Conservation (phyloP, 352 stramenopile genomes). For the Globisporangium echinulatum region DNA sequence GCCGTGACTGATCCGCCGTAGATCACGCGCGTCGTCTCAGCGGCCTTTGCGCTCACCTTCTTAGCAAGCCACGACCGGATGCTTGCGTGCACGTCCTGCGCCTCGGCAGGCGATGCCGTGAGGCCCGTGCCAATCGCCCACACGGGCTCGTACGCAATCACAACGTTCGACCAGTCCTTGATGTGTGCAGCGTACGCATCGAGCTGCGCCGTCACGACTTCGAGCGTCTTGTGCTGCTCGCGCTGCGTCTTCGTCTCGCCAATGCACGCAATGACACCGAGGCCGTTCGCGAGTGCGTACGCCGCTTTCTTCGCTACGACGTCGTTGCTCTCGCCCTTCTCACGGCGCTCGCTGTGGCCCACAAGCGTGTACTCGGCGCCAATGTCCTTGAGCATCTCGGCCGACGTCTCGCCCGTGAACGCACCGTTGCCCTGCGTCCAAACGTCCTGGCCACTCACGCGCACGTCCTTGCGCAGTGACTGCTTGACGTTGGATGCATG, state of each 20-base stretch:
- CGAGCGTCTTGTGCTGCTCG: constrained; percentile 90
- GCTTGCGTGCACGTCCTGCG: constrained; percentile 94
- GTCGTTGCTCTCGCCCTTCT: constrained; percentile 89
- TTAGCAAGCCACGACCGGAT: constrained; percentile 92
- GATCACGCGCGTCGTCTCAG: constrained; percentile 92
- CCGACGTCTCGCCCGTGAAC: constrained; percentile 96
- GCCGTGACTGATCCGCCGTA: constrained; percentile 96
- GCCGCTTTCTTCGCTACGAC: constrained; percentile 93
- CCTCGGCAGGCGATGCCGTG: constrained; percentile 97
- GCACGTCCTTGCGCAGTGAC: constrained; percentile 53
- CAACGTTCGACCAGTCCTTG: constrained; percentile 92
- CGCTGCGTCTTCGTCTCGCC: constrained; percentile 94
- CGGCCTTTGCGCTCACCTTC: constrained; percentile 90
- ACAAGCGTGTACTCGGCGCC: constrained; percentile 94
- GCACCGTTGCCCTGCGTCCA: constrained; percentile 94
- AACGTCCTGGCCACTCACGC: constrained; percentile 92
- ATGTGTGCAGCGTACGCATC: constrained; percentile 85
- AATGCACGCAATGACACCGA: constrained; percentile 96
- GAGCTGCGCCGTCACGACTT: constrained; percentile 92
- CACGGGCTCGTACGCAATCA: constrained; percentile 97
- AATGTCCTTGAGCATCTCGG: constrained; percentile 96
- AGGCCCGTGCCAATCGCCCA: constrained; percentile 98
- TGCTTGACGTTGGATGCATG: constrained; percentile 77
- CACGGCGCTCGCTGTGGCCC: constrained; percentile 94
- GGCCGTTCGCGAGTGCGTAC: constrained; percentile 88